Conservation (phyloP, 495 filamentous ascomycete genomes). For the Thermothielavioides terrestris region DNA sequence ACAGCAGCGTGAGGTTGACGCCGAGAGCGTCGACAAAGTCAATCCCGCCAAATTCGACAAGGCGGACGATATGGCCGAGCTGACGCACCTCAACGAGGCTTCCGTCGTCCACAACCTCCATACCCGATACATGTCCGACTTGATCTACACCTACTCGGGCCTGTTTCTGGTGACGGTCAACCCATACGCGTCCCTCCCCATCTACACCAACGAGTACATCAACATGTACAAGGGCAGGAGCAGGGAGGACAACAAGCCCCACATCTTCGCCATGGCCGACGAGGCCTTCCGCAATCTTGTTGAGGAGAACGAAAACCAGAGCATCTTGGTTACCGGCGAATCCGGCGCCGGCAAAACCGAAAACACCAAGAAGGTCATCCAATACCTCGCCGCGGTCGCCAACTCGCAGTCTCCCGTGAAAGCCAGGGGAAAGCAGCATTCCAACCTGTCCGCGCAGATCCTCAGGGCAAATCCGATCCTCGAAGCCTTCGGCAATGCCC, state of each 20-base stretch:
- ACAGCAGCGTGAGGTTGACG: conserved; percentile 78
- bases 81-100: conserved; percentile 95
- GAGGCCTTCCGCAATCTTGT: conserved; percentile 92
- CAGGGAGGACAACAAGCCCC: conserved; percentile 89
- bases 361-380: conserved; percentile 99
- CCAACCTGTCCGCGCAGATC: conserved; percentile 94
- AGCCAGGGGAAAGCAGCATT: conserved; percentile 57
- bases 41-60: conserved; percentile 99
- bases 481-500: conserved; percentile 96
- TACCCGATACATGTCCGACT: conserved; percentile 83
- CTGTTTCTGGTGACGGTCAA: conserved; percentile 96
- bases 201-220: conserved; percentile 94
- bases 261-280: conserved; percentile 98
- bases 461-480: conserved; percentile 94
- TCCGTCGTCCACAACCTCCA: conserved; percentile 97
- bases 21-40: conserved; percentile 89
- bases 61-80: conserved; percentile 96
- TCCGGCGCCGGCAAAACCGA: conserved; percentile 98
- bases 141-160: conserved; percentile 99
- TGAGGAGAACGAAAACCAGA: conserved; percentile 92
- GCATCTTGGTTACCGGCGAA: conserved; percentile 96
- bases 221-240: conserved; percentile 90
- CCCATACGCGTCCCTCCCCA: conserved; percentile 88
- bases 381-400: conserved; percentile 93
- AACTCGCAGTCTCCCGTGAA: conserved; percentile 64